Conservation (phyloP, 179 eudicot genomes). For the Monotropa hypopitys region DNA sequence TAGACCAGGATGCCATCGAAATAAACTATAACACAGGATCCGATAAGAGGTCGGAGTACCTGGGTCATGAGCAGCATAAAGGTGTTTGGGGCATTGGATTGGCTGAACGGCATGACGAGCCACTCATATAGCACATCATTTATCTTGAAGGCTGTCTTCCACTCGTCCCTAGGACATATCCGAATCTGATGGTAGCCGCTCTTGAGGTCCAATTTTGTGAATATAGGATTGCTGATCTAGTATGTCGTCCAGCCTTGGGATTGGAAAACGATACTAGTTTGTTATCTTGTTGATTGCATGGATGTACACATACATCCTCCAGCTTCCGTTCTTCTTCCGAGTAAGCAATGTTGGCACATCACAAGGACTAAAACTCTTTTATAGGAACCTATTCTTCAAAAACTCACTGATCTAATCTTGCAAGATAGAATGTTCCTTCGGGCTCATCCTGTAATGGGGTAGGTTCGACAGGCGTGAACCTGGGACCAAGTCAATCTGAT, state of each 20-base stretch:
- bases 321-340: no score
- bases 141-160: conserved; percentile 2
- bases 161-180: neutral
- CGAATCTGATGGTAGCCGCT: neutral
- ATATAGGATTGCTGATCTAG: no score
- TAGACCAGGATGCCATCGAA: no score
- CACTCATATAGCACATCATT: conserved; percentile 2
- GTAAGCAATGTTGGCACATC: neutral
- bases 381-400: neutral
- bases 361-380: neutral
- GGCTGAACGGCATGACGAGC: neutral
- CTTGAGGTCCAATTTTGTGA: neutral
- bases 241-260: no score
- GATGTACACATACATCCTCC: no score
- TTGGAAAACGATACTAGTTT: no score
- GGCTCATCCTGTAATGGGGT: neutral
- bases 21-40: no score
- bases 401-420: neutral
- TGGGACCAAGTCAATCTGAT: neutral
- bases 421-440: neutral
- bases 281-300: no score
- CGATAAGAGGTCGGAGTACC: no score
- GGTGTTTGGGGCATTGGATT: neutral
- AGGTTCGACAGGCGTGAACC: neutral
- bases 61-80: no score